Evolutionary conservation across 2,329 filamentous ascomycete species (phyloP), one percentile per base, ranked within the genome.

Genomic region (Scopulariopsis brevicaulis): DNA sequence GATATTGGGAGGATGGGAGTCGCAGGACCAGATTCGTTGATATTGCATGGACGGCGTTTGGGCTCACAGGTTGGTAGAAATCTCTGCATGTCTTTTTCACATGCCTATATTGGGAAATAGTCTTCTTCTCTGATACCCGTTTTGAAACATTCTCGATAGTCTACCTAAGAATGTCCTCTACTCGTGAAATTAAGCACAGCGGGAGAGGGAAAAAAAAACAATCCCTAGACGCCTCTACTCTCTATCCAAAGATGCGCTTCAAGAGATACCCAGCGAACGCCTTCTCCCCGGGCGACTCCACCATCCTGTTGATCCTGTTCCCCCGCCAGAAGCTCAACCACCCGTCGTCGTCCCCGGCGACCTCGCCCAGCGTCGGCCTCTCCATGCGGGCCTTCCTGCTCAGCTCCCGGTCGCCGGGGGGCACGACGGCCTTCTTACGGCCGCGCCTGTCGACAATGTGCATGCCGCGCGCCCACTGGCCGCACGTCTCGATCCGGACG

Each of bases 391-490:
- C 66, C 52, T 70, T 69, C 12, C 69, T 65, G 61, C 76, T 74
- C 2, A 52, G 34, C 32, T 53, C n/a, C 48, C 40, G 25, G 48
- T 52, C 46, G 32, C 5, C n/a, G 28, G 46, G 43, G 18, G 46
- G n/a, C 15, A 25, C 40, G 14, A 22, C 48, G 12, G 72, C 77
- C 6, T 76, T 77, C 66, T 83, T 82, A 61, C 73, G 76, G 57
- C 83, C 72, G 52, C 94, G 80, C 40, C 84, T 79, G 75, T 99
- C 94, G 48, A 91, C 77, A 35, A 97, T 79, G 67, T 91, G 92
- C 85, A 94, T 92, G 1, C 94, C 93, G 59, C 90, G 79, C 53
- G 92, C 96, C 94, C 94, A 99, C 74, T 97, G 94, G 1, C 93
- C 94, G 2, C 82, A 75, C 0, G 91, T 95, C 73, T 99, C 94